These are phyloP conservation scores for Sugiyamaella boreocaroliniensis DNA, from an alignment of 805 yeast species.

Conservation along the genomic window DNA sequence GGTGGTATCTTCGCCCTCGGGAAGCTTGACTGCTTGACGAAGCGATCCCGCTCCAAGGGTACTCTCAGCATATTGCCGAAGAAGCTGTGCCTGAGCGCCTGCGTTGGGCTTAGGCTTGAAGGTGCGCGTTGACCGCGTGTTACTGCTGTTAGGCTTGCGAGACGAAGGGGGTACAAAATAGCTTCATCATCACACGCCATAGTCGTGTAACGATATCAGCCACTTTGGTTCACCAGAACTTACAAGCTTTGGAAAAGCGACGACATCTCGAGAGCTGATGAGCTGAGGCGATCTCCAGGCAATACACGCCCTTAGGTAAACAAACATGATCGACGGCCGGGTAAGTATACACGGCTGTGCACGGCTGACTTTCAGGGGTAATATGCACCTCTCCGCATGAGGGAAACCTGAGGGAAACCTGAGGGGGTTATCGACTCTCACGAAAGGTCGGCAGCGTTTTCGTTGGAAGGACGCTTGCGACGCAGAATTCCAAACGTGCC, in stretches of 20 bases:
- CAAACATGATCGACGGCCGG: not conserved
- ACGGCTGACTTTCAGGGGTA: not conserved
- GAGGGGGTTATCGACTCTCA: not conserved
- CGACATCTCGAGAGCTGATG: not conserved
- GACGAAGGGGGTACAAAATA: too few relatives aligned
- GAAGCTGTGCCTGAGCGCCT: conserved; percentile 30
- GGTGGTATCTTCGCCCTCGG: conserved; percentile 82
- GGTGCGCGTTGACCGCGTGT: conserved; percentile 30
- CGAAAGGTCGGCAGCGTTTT: not conserved
- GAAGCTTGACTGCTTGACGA: conserved; percentile 87
- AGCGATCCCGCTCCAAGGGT: conserved; percentile 89
- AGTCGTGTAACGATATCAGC: too few relatives aligned
- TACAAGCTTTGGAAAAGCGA: conserved; percentile 1
- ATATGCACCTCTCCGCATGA: not conserved
- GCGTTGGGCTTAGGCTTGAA: conserved; percentile 30
- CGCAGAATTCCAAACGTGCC: not conserved
- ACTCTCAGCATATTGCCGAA: conserved; percentile 86
- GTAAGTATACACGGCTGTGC: not conserved
- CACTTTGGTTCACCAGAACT: not conserved
- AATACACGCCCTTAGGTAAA: conserved; percentile 1
- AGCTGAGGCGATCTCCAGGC: not conserved
- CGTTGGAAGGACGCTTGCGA: not conserved
- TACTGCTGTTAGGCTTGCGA: conserved; percentile 3
- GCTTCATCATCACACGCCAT: too few relatives aligned
- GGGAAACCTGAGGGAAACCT: too few relatives aligned